Conservation (phyloP, 108 stramenopile genomes). For the Conticribra weissflogii region DNA sequence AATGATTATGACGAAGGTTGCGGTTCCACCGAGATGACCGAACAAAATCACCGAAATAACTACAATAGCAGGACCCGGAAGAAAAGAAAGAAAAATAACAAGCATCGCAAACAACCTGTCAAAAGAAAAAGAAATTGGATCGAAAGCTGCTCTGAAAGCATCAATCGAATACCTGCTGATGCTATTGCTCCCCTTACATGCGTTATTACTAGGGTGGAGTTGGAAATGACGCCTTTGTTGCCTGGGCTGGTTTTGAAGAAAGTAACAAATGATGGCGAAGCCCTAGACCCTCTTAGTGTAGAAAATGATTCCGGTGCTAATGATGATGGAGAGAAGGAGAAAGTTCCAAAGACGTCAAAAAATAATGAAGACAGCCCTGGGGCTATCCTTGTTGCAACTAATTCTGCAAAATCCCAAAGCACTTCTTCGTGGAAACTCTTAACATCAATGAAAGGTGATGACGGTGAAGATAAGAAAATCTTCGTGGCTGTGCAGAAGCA, state of each 20-base stretch:
- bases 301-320: not conserved
- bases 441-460: not conserved
- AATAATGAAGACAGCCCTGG: not conserved
- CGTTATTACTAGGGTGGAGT: conserved; percentile 33
- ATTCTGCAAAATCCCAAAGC: not conserved
- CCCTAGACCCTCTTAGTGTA: not conserved
- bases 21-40: too few relatives aligned
- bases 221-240: conserved; percentile 16
- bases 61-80: not conserved
- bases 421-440: not conserved
- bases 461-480: conserved; percentile 24
- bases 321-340: not conserved
- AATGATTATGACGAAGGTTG: too few relatives aligned
- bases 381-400: not conserved
- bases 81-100: conserved; percentile 21
- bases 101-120: not conserved
- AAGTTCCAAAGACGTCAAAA: not conserved
- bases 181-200: conserved; percentile 29
- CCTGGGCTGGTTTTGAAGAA: not conserved
- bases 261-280: conserved; percentile 5
- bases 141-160: conserved; percentile 34
- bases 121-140: conserved; percentile 38
- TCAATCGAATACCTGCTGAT: conserved; percentile 26
- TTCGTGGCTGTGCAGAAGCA: conserved; percentile 43
- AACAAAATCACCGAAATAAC: conserved; percentile 6